Evolutionary conservation across 2,329 filamentous ascomycete genomes (phyloP), one percentile per base, ranked within the genome.

Genomic region (Bertia moriformis): DNA sequence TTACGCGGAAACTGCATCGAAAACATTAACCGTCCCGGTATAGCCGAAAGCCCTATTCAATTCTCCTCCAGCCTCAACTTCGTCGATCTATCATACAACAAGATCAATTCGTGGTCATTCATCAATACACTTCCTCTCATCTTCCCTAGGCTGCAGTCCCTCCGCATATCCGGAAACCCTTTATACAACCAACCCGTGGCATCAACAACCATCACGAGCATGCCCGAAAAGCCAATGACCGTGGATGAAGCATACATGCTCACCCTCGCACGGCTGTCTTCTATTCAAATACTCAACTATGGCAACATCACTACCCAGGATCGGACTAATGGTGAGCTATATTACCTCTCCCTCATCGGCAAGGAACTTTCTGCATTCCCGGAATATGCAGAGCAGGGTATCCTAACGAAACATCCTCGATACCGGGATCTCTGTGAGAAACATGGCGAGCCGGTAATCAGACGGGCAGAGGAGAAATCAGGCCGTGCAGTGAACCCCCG

Each of bases 181-280:
- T 56, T 79, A 3, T 75, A 67, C 52, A 52, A 62, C 17, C 51
- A 59, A 37, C 52, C 65, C 3, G 15, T 35, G 10, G 56, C 51
- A 4, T 45, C 53, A 14, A 49, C 53, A 13, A 42, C 41, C 5
- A 44, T 58, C 39, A 57, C 54, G 15, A 52, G 52, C 22, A 44
- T 54, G 12, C 48, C 53, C 3, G 53, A 56, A 39, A 56, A 52
- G 15, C 52, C 52, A 22, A 62, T 62, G 58, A 61, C 58, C 3
- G 56, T 69, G 24, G 69, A 74, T 41, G 70, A 75, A 46, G 69
- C 69, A 5, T 76, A 73, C 50, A 76, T 77, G 67, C 61, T 78
- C 32, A 75, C 71, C 0, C 57, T 77, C 14, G 66, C 71, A 18
- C 67, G 71, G 3, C 56, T 78, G 1, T 56, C 63, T 1, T 12